Base-by-base conservation (phyloP, 352 stramenopile genomes). In the Phytophthora colocasiae region DNA sequence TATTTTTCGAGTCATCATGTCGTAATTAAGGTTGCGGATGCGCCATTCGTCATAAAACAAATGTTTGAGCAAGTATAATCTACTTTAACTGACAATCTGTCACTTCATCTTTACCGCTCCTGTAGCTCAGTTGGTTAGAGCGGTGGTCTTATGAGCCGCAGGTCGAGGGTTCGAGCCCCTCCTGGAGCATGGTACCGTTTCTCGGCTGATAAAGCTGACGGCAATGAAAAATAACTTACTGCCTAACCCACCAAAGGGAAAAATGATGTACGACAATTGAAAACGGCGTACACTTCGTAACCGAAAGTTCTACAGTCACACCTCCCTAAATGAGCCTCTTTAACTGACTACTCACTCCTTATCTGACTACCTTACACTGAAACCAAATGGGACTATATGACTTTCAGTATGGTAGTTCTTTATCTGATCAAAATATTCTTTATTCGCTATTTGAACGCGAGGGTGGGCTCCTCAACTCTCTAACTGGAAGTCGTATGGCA, bases 71-170 rank as follows among this genome's bases (percentile, higher is more conserved):
- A 31, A 36, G 17, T 40, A n/a, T 40, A 40, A 22, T 22, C 1
- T 22, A 22, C 19, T 22, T 22, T 22, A 1, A 22, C 19, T 40
- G 6, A 17, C 15, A 40, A 5, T 40, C 15, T 40, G 4, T n/a
- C 17, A n/a, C 0, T 40, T 40, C 34, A 17, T 14, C 52, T 32
- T 63, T 63, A 27, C 50, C 47, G 78, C 78, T 87, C 73, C 57
- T 77, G 77, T 87, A 87, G 78, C 78, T 87, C 78, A 87, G 78
- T 85, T 81, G 78, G 78, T 66, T 87, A 87, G 78, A 87, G 78
- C 78, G 73, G 70, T 85, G 70, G 75, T 82, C 77, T 87, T 85
- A 83, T 87, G 77, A 87, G 75, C 75, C 70, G 62, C 70, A 87
- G 78, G 78, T 87, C 78, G 72, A 71, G 77, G 73, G 78, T 87